Percentiles rank a stretch among this genome's conserved stretches.
phyloP scores from a whole-genome alignment of 345 rosid species.

The Eucalyptus sideroxylon region DNA sequence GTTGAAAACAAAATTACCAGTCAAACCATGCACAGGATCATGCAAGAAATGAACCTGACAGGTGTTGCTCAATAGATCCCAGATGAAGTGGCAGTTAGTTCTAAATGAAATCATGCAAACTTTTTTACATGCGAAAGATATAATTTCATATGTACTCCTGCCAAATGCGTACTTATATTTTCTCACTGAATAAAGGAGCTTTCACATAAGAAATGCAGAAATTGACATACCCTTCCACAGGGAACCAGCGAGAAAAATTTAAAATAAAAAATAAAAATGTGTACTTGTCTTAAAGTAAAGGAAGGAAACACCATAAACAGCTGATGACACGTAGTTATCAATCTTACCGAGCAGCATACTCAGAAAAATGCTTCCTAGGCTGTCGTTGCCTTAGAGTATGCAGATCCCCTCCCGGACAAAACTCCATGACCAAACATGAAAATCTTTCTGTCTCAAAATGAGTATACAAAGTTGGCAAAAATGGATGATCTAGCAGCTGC shows the following conservation, averaged over 20 bases:
- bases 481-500: constrained; percentile 94
- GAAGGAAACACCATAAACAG: background rate
- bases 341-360: constrained; percentile 94
- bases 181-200: background rate
- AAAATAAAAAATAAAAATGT: background rate
- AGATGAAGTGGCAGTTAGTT: background rate
- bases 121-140: background rate
- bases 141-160: background rate
- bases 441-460: constrained; percentile 97
- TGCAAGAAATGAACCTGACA: background rate
- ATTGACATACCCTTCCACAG: background rate
- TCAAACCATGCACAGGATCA: background rate
- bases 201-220: background rate
- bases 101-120: background rate
- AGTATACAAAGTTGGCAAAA: constrained; percentile 86
- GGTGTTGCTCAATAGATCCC: background rate
- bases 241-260: background rate
- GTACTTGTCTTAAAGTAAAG: background rate
- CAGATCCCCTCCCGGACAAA: constrained; percentile 97
- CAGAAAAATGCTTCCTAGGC: constrained; percentile 92
- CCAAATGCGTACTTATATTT: background rate
- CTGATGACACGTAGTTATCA: background rate
- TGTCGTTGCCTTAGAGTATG: constrained; percentile 93
- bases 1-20: background rate
- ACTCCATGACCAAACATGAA: constrained; percentile 96